These are phyloP conservation scores for Geotrichum candidum DNA, from an alignment of 1,139 yeast species.

Conservation along the genomic window DNA sequence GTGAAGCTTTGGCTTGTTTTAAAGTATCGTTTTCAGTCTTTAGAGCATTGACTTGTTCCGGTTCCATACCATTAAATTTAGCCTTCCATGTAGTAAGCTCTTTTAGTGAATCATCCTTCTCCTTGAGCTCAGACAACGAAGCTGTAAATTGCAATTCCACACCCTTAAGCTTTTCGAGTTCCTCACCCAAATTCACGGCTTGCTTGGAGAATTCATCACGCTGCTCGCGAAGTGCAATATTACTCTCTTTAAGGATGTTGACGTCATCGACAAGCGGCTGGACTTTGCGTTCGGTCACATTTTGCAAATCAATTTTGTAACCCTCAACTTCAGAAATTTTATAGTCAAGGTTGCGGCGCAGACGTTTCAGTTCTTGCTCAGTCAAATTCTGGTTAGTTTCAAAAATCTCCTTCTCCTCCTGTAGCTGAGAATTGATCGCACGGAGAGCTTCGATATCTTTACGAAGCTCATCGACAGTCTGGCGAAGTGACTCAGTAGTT, in stretches of 20 bases:
- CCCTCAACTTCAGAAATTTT: background rate
- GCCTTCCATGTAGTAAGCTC: background rate
- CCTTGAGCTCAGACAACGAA: background rate
- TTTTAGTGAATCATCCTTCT: background rate
- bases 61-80: background rate
- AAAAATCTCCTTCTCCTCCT: constrained; percentile 2
- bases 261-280: background rate
- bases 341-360: background rate
- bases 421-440: background rate
- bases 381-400: background rate
- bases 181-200: background rate
- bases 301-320: background rate
- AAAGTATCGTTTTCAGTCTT: background rate
- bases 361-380: constrained; percentile 5
- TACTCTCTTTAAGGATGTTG: constrained; percentile 1
- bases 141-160: background rate
- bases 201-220: background rate
- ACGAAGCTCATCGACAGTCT: background rate
- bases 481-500: background rate
- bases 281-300: background rate
- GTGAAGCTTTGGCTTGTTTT: background rate
- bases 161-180: constrained; percentile 1
- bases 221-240: constrained; percentile 1
- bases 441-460: background rate
- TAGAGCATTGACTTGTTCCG: background rate